Conservation (phyloP, 2,329 filamentous ascomycete species). For the Fusarium sterilihyphosum region DNA sequence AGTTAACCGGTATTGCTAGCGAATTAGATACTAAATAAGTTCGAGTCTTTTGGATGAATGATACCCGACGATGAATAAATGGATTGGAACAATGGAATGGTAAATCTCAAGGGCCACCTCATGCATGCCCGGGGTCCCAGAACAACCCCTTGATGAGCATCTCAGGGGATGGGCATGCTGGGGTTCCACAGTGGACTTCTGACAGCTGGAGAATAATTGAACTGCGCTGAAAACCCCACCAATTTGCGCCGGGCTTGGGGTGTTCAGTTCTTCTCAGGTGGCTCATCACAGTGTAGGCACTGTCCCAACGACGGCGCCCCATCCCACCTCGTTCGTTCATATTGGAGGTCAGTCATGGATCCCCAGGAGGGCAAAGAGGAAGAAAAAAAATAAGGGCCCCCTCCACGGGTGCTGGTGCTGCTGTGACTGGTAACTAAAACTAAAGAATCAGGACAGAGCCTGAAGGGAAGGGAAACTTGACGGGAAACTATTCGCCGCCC, state of each 20-base stretch:
- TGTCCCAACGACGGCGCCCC: slow-evolving; percentile 4
- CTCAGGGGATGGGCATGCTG: slow-evolving; percentile 30
- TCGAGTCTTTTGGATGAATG: neutral
- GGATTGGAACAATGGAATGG: neutral
- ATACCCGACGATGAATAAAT: neutral
- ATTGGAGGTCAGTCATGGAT: slow-evolving; percentile 5
- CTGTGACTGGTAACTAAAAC: neutral
- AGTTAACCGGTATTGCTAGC: slow-evolving; percentile 4
- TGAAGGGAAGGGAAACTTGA: slow-evolving; percentile 24
- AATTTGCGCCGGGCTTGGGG: slow-evolving; percentile 24
- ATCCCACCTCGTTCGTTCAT: slow-evolving; percentile 11
- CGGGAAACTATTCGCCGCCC: slow-evolving; percentile 28
- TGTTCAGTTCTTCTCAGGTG: neutral
- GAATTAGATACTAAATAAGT: neutral
- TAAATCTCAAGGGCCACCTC: neutral
- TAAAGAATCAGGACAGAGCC: neutral
- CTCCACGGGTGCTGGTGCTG: neutral
- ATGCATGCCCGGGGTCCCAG: neutral
- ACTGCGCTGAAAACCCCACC: slow-evolving; percentile 31
- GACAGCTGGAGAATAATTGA: slow-evolving; percentile 20
- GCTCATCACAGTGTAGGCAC: slow-evolving; percentile 30
- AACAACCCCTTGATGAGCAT: slow-evolving; percentile 3
- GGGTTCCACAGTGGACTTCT: slow-evolving; percentile 31
- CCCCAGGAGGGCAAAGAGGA: neutral
- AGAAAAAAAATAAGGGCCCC: slow-evolving; percentile 38